Base-by-base conservation (phyloP, 805 yeast species). In the Millerago galiae region DNA sequence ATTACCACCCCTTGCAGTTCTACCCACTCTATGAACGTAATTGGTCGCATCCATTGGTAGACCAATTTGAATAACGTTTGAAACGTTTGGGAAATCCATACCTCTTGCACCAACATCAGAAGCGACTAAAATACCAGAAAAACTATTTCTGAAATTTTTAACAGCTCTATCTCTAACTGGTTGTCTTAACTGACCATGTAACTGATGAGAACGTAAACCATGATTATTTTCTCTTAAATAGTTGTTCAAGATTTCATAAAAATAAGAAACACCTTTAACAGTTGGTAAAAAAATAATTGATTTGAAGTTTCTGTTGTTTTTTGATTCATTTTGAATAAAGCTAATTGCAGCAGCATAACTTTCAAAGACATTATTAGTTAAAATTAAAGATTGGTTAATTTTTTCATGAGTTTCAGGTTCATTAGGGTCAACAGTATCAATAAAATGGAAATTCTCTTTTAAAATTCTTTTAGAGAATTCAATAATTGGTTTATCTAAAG, bases 21-120 rank as follows among this genome's bases (percentile, higher is more conserved):
- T 81, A 46, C 98, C 98, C 57, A 91, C 82, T 63, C 95, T 82
- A 66, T 91, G 98, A 45, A 89, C 79, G 60, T 90, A 89, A 49
- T 83, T 82, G n/a, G 90, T 77, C 18, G 79, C 64, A 44, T 81
- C 86, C 37, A 72, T 65, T 47, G 93, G 86, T n/a, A 81, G 72
- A 51, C 91, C 85, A 42, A 87, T 62, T 67, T 91, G 97, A 53
- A 84, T 67, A 40, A 91, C 97, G 58, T 87, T 86, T 21, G 88
- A 66, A 25, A 91, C 95, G 53, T 78, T 77, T 43, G 90, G 93
- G 73, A 91, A 86, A 68, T 91, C 97, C 83, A 91, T 81, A 52
- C 98, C 98, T 66, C 98, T 79, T 12, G 97, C 96, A 47, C 90
- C 95, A 45, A 91, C 97, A 64, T 89, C 95, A 7, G 96, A 85